Base-by-base conservation (phyloP, 2,329 filamentous ascomycete species). In the Sclerotinia nivalis region DNA sequence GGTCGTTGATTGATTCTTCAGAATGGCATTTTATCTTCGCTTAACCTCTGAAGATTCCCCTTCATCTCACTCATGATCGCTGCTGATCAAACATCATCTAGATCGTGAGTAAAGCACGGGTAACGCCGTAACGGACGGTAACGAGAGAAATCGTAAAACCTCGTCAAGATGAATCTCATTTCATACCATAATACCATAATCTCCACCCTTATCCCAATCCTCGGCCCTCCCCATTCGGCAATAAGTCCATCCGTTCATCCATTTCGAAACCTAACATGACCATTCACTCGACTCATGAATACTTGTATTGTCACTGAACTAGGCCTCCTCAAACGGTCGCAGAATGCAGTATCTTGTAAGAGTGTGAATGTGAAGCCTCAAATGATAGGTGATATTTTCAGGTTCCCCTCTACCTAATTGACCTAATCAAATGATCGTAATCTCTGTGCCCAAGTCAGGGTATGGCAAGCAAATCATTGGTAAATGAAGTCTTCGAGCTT, bases 341-440 rank as follows among this genome's bases (percentile, higher is more conserved):
- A 70, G 61, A 64, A 70, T 66, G 62, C 62, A 66, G 52, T 66
- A 66, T 66, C 43, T 66, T 59, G 65, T 64, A 49, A 64, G 60
- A 64, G 54, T 64, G 50, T 64, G 67, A 69, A 70, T 62, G 28
- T 55, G 49, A 72, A 71, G 70, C 70, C 68, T 69, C 66, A 70
- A 54, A 66, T 71, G 71, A 72, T 71, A 72, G 71, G 69, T 72
- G 70, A 70, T 49, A 45, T 37, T 65, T 61, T n/a, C 7, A 34
- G 60, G 66, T 43, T 68, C 66, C 40, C 54, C 45, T 62, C 28
- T 64, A 50, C 60, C 60, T 64, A 50, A 58, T 20, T 60, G 71
- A 74, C 73, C 72, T 73, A 72, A 73, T 65, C 70, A 73, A 72
- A 71, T 70, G 64, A 64, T 49, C 64, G 70, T 64, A 64, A 50